Base-by-base conservation (phyloP, 331 rosid species). In the Cydonia oblonga region DNA sequence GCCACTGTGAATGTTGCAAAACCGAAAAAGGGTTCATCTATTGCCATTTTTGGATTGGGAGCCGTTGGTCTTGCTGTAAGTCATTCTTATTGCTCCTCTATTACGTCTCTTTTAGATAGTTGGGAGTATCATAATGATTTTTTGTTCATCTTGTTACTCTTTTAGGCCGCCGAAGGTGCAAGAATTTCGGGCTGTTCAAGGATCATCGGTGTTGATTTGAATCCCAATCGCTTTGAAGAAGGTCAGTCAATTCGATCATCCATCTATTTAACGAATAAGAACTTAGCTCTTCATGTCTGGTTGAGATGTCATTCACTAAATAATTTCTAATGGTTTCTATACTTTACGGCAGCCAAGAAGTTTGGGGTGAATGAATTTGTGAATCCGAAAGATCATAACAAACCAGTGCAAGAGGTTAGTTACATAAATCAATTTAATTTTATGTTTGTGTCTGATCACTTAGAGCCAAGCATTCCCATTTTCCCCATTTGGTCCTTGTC, bases 301-400 rank as follows among this genome's bases (percentile, higher is more conserved):
- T 33, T 38, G 9, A 23, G 32, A 38, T 49, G 61, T 26, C 64
- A 61, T 70, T 72, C 5, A 12, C 65, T 60, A 18, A 29, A 7
- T 8, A 53, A 44, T 53, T 75, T 75, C 53, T 67, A 29, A 7
- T 8, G 49, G 35, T 53, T 75, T 75, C 53, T 67, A 4, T 30
- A 64, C 28, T 72, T 24, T 12, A 71, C 78, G 73, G 57, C 90
- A 91, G 97, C 97, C 79, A 95, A 89, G 76, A 95, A 89, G 80
- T 95, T 95, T 53, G 99, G 99, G 2, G 95, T 90, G 19, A 95
- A 70, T 61, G 88, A 95, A 75, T 91, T 95, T 8, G 91, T 91
- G 84, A 95, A 95, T 88, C 97, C 97, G 29, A 95, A 85, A 82
- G 96, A 91, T 26, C 90, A 91, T 42, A 69, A 76, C 81, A 89